Conservation (phyloP, 768 basidiomycete species). For the Suillus subalutaceus region DNA sequence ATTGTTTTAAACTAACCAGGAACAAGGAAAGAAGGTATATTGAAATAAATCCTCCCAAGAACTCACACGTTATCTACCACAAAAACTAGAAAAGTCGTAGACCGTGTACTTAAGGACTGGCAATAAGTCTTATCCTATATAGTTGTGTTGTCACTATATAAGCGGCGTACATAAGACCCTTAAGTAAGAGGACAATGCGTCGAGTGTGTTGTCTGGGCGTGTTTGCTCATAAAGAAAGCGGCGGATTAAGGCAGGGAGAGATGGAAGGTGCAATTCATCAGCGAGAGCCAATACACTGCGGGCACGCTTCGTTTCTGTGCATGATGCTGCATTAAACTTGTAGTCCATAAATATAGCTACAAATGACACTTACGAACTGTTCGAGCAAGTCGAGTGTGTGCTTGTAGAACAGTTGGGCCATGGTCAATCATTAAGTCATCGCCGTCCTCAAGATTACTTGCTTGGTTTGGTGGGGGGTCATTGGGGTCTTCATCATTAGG, state of each 20-base stretch:
- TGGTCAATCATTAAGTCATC: neutral
- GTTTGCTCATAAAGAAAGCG: constrained; percentile 12
- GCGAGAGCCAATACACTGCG: neutral
- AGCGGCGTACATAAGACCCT: too few species aligned
- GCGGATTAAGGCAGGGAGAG: constrained; percentile 23
- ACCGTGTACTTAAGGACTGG: too few species aligned
- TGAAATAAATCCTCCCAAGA: too few species aligned
- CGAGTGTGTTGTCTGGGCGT: neutral
- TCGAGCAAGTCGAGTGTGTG: neutral
- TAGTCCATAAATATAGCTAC: neutral
- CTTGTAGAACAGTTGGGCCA: neutral
- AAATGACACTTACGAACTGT: neutral
- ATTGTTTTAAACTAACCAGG: too few species aligned
- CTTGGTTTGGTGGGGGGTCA: neutral
- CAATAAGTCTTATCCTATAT: too few species aligned
- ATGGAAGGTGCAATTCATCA: constrained; percentile 13
- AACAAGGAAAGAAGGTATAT: too few species aligned
- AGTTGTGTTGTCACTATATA: too few species aligned
- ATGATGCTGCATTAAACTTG: neutral
- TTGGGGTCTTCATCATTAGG: neutral
- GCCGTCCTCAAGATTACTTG: neutral
- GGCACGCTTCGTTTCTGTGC: neutral
- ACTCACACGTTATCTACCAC: too few species aligned
- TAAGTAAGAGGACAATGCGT: too few species aligned
- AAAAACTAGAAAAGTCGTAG: too few species aligned